Conservation (phyloP, 345 rosid genomes). For the Raphanus sativus region DNA sequence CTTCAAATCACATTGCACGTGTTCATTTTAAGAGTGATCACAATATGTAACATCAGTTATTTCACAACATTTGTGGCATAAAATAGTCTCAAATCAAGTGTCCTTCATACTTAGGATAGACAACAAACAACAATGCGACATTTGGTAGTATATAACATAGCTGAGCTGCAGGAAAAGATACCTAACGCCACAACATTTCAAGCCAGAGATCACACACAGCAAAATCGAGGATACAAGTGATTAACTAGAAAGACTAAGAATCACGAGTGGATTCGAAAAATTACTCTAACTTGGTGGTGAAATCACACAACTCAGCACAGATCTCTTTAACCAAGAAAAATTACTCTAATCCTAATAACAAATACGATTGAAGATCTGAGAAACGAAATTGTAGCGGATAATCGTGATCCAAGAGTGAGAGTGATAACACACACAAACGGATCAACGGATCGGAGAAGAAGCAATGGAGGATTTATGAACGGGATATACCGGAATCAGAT, state of each 20-base stretch:
- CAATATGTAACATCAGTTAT: not conserved
- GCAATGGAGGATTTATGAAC: conserved; percentile 18
- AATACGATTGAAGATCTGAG: conserved; percentile 13
- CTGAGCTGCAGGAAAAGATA: not conserved
- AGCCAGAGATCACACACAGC: conserved; percentile 6
- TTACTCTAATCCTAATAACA: not conserved
- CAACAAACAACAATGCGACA: not conserved
- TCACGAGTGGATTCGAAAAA: not conserved
- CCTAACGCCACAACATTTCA: too few relatives aligned
- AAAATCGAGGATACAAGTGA: not conserved
- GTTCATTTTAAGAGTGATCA: not conserved
- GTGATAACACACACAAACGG: conserved; percentile 2
- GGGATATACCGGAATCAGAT: not conserved
- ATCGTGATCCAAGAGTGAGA: conserved; percentile 1
- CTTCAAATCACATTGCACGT: too few relatives aligned
- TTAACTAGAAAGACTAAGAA: not conserved
- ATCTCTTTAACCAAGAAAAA: conserved; percentile 12
- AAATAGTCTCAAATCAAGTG: not conserved
- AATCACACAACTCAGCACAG: conserved; percentile 16
- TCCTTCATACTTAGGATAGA: not conserved
- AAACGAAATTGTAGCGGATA: not conserved
- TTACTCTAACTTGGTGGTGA: too few relatives aligned
- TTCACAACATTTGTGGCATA: not conserved
- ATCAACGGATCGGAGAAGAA: conserved; percentile 24
- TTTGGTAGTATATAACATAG: not conserved